Percentiles rank a stretch among this genome's conserved stretches.
Evolutionary conservation across 1,139 yeast genomes (phyloP).

Genomic region (Petasospora rhodanensis): DNA sequence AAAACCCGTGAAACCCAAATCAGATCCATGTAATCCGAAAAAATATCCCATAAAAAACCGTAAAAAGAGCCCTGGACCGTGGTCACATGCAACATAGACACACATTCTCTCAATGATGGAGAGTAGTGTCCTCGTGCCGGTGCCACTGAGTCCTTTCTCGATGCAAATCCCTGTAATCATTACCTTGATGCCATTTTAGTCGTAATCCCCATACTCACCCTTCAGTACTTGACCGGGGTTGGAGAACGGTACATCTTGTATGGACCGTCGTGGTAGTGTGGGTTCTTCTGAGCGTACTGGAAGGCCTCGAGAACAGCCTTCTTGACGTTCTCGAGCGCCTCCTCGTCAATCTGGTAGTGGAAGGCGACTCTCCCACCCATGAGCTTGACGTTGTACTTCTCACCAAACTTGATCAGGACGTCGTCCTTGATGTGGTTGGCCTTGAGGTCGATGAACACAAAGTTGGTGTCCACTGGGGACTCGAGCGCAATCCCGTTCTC

Average conservation of each 20-base stretch:
- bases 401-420: slow-evolving; percentile 50
- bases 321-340: slow-evolving; percentile 64
- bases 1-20: no score
- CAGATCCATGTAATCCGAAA: no score
- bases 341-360: slow-evolving; percentile 72
- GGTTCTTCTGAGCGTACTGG: slow-evolving; percentile 41
- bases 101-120: background rate
- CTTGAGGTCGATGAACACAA: slow-evolving; percentile 71
- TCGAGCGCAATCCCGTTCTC: slow-evolving; percentile 53
- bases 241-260: slow-evolving; percentile 37
- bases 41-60: slow-evolving; percentile 6
- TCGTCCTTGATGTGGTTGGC: slow-evolving; percentile 57
- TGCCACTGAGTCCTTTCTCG: slow-evolving; percentile 1
- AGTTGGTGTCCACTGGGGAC: slow-evolving; percentile 81
- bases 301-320: slow-evolving; percentile 54
- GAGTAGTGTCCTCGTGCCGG: background rate
- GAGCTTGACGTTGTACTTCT: slow-evolving; percentile 58
- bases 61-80: slow-evolving; percentile 13
- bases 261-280: slow-evolving; percentile 36
- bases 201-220: slow-evolving; percentile 1
- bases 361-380: slow-evolving; percentile 79
- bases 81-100: background rate
- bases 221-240: slow-evolving; percentile 27
- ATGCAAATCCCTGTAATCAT: slow-evolving; percentile 4
- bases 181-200: slow-evolving; percentile 26